These are phyloP conservation scores for Kodamaea kakaduensis DNA, from an alignment of 805 yeast species.

Conservation along the genomic window DNA sequence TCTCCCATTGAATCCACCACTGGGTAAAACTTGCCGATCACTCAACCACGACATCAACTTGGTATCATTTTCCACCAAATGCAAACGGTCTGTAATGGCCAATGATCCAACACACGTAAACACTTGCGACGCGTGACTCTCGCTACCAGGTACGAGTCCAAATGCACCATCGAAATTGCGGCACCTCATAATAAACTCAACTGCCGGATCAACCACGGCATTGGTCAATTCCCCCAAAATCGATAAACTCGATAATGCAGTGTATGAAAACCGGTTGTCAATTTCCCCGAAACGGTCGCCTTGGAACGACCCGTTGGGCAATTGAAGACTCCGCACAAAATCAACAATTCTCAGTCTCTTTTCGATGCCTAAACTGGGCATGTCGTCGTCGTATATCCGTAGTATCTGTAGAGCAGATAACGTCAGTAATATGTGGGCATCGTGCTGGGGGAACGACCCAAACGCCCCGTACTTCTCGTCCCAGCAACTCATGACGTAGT, in stretches of 20 bases:
- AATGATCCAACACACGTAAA: constrained; percentile 83
- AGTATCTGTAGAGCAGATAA: constrained; percentile 82
- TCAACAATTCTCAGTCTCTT: constrained; percentile 30
- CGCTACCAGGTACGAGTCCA: constrained; percentile 92
- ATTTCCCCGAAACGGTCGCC: constrained; percentile 93
- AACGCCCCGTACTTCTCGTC: constrained; percentile 66
- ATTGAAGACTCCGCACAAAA: constrained; percentile 44
- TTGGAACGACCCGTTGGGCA: constrained; percentile 67
- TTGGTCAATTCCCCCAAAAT: constrained; percentile 61
- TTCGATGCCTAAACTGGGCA: constrained; percentile 39
- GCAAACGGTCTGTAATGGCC: constrained; percentile 60
- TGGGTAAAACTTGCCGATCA: constrained; percentile 73
- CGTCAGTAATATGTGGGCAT: constrained; percentile 81
- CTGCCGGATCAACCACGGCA: constrained; percentile 57
- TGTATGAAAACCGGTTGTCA: constrained; percentile 87
- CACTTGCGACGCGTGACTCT: constrained; percentile 89
- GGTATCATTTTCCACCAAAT: constrained; percentile 41
- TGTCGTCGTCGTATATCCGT: constrained; percentile 52
- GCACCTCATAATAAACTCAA: constrained; percentile 61
- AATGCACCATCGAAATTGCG: constrained; percentile 94
- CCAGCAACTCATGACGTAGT: constrained; percentile 69
- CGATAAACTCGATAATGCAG: constrained; percentile 69
- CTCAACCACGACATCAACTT: constrained; percentile 79
- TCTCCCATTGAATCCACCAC: constrained; percentile 94
- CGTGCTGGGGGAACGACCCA: constrained; percentile 87